Base-by-base conservation (phyloP, 116 monocot genomes). In the Iris pallida region DNA sequence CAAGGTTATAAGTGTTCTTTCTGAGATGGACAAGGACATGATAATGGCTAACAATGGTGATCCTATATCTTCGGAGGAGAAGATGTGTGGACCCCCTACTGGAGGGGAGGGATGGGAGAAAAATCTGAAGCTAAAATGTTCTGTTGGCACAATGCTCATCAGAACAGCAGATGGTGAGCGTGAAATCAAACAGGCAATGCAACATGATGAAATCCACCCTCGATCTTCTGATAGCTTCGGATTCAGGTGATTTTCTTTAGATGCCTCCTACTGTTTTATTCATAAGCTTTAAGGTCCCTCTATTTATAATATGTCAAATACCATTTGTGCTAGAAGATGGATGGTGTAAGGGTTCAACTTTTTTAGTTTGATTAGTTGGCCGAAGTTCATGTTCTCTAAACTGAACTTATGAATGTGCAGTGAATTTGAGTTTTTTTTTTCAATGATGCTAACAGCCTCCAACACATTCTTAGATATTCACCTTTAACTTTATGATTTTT, bases 41-140 rank as follows among this genome's bases (percentile, higher is more conserved):
- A 55, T 80, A 8, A 66, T 82, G 73, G 46, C 71, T 42, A 77
- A 79, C 69, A 79, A 73, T 75, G 83, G 79, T 5, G 78, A 74
- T 13, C 45, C 61, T 44, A 62, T 71, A 44, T 47, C 68, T 13
- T 53, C 54, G 59, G 89, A 88, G 57, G 89, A 87, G 30, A 88
- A 90, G 65, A 72, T 76, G 13, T 72, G 67, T 47, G 84, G 75
- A 8, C 76, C 88, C 47, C 47, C 90, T 55, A 68, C 84, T 71
- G 90, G 85, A 16, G 83, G 85, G 18, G 91, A 95, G 58, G 86
- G 78, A 4, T 86, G 85, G 88, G 88, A 88, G 20, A 95, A 84
- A 78, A 95, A 88, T 64, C 61, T 89, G 74, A 91, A 87, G 75
- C 72, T 80, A 10, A 96, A 86, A 66, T 86, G 88, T 56, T 95